A percentile compares a stretch with the other conserved stretches of the same genome.
Evolutionary conservation across 805 yeast species (phyloP).

Genomic region (Saturnispora mendoncae): DNA sequence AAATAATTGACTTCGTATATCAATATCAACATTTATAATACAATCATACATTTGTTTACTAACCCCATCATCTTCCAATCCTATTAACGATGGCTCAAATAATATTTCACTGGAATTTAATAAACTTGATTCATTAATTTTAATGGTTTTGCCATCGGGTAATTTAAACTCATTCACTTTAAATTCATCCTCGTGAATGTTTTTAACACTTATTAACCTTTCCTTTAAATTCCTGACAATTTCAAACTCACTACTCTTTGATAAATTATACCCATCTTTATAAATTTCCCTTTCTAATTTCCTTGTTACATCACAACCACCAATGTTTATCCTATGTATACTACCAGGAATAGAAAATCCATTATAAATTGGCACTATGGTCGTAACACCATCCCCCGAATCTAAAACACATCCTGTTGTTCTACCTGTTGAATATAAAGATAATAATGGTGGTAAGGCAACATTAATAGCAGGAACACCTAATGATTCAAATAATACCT

Average conservation of each 20-base stretch:
- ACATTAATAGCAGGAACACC: constrained; percentile 69
- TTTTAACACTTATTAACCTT: constrained; percentile 54
- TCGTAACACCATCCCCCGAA: constrained; percentile 89
- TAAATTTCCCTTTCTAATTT: constrained; percentile 62
- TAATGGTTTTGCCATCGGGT: constrained; percentile 75
- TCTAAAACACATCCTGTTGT: constrained; percentile 88
- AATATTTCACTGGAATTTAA: constrained; percentile 53
- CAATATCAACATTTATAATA: constrained; percentile 65
- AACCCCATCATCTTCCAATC: constrained; percentile 64
- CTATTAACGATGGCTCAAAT: constrained; percentile 70
- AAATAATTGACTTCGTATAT: constrained; percentile 59
- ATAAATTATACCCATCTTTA: constrained; percentile 51
- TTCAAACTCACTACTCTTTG: constrained; percentile 73
- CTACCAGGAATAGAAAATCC: constrained; percentile 76
- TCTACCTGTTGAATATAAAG: constrained; percentile 80
- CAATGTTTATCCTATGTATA: constrained; percentile 66
- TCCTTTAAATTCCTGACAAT: constrained; percentile 75
- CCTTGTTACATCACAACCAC: constrained; percentile 81
- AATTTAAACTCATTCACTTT: constrained; percentile 37
- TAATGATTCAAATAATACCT: constrained; percentile 62
- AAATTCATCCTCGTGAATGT: constrained; percentile 3
- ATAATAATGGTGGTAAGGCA: constrained; percentile 66
- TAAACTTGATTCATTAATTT: constrained; percentile 16
- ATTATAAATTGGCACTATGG: constrained; percentile 80
- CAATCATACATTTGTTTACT: constrained; percentile 58